Conservation (phyloP, 495 filamentous ascomycete species). For the Neurospora sp. region DNA sequence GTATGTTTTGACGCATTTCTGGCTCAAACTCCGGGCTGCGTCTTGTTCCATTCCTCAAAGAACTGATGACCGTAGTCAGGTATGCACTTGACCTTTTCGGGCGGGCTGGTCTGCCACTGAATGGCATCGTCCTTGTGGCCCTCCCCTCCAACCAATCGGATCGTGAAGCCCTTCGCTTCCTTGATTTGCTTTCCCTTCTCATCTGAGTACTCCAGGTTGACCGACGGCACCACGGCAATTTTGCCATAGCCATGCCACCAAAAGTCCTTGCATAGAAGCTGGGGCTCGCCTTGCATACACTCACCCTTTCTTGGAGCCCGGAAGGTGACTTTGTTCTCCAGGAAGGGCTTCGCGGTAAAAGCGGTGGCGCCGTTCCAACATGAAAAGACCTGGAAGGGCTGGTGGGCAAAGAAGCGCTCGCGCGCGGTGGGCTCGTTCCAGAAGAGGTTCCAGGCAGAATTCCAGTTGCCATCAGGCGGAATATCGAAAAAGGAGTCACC, state of each 20-base stretch:
- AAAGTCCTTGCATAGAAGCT: constrained; percentile 40
- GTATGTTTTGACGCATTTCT: neutral
- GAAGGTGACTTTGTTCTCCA: constrained; percentile 27
- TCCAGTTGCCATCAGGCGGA: constrained; percentile 32
- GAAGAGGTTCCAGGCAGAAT: constrained; percentile 34
- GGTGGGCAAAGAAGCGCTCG: constrained; percentile 13
- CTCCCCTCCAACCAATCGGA: constrained; percentile 11
- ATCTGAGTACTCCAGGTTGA: constrained; percentile 39
- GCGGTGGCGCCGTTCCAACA: constrained; percentile 43
- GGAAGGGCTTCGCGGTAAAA: constrained; percentile 16
- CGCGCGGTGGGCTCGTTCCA: constrained; percentile 27
- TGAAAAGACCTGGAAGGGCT: constrained; percentile 44
- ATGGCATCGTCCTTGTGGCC: constrained; percentile 4
- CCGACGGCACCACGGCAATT: constrained; percentile 38
- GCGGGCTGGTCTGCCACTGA: constrained; percentile 11
- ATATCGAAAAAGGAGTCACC: constrained; percentile 44
- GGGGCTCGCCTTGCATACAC: constrained; percentile 38
- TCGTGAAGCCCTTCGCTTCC: constrained; percentile 29
- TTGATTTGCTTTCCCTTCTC: constrained; percentile 28
- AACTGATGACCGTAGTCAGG: constrained; percentile 10
- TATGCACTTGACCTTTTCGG: constrained; percentile 18
- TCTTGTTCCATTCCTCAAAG: constrained; percentile 19
- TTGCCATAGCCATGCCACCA: constrained; percentile 35
- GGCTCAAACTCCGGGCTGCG: constrained; percentile 1
- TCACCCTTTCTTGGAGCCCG: constrained; percentile 25